A percentile compares a stretch with the other conserved stretches of the same genome.
Conservation (phyloP, 2,329 filamentous ascomycete species). For the Akanthomyces uredinophilus region DNA sequence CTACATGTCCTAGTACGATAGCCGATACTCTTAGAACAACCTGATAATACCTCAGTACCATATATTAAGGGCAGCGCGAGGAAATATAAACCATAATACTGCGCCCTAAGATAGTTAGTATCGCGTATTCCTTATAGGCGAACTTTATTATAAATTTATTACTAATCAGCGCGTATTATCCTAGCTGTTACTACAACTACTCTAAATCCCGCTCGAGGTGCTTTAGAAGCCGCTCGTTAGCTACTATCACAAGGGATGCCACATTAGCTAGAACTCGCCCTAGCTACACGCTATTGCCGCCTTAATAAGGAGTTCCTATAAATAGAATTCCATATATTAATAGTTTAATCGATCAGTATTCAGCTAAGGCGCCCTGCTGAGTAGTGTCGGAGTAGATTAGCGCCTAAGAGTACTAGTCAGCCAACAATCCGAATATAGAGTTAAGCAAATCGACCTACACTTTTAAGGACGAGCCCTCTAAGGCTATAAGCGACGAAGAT, state of each 20-base stretch:
- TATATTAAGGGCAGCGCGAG: background rate
- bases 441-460: slow-evolving; percentile 20
- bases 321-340: slow-evolving; percentile 36
- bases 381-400: slow-evolving; percentile 31
- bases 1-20: slow-evolving; percentile 27
- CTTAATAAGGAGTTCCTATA: slow-evolving; percentile 35
- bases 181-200: slow-evolving; percentile 30
- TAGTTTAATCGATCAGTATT: slow-evolving; percentile 28
- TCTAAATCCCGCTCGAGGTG: slow-evolving; percentile 22
- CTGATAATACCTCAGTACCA: slow-evolving; percentile 18
- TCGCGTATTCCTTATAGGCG: slow-evolving; percentile 27
- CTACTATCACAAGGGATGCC: slow-evolving; percentile 28
- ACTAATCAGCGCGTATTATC: slow-evolving; percentile 31
- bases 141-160: slow-evolving; percentile 31
- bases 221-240: slow-evolving; percentile 26
- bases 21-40: slow-evolving; percentile 32
- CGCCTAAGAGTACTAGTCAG: slow-evolving; percentile 22
- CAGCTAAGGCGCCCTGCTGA: slow-evolving; percentile 21
- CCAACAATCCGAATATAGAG: slow-evolving; percentile 6
- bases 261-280: slow-evolving; percentile 25
- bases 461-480: slow-evolving; percentile 30
- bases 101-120: slow-evolving; percentile 22
- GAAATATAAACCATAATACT: slow-evolving; percentile 22
- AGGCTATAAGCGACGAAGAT: slow-evolving; percentile 30
- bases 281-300: slow-evolving; percentile 25